Base-by-base conservation (phyloP, 2,329 filamentous ascomycete species). In the Talaromyces islandicus region DNA sequence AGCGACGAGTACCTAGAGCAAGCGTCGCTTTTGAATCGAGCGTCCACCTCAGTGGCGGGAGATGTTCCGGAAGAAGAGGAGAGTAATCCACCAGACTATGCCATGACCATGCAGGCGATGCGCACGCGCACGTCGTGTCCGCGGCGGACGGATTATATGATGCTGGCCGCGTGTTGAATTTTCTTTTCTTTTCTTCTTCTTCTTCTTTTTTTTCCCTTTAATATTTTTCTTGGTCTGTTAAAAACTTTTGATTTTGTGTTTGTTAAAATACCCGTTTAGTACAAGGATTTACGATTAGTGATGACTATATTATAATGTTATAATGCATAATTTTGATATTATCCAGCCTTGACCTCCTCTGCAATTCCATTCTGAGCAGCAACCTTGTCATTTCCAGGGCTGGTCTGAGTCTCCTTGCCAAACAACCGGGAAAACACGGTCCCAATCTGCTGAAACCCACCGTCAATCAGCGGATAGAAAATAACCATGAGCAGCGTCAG, bases 381-480 rank as follows among this genome's bases (percentile, higher is more conserved):
- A 51, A 12, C 21, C 1, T 17, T 14, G 7, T 52, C 6, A 10
- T 11, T 19, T 27, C 12, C n/a, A 43, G 17, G 1, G 4, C 30
- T 12, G 10, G 25, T 10, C 10, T 14, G 10, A 38, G 4, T 21
- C n/a, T 48, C 24, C 27, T 52, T 52, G 3, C 25, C 24, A n/a
- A 30, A 3, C 25, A n/a, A 52, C 1, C 17, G 12, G 5, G 4
- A 10, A 29, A 65, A 66, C 1, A 71, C 63, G 21, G 68, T 61
- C 1, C 17, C 7, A 9, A 69, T 70, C 58, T 73, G 70, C 52
- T 69, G 64, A 3, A 68, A 59, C 12, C 77, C 74, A 0, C 80
- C 81, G 60, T 83, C 80, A 6, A 81, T 66, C 1, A 83, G 71
- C 0, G 81, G 81, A 60, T 78, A 83, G 53, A 83, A 78, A 0